phyloP scores from a whole-genome alignment of 2,329 filamentous ascomycete genomes.

The Madurella mycetomatis region DNA sequence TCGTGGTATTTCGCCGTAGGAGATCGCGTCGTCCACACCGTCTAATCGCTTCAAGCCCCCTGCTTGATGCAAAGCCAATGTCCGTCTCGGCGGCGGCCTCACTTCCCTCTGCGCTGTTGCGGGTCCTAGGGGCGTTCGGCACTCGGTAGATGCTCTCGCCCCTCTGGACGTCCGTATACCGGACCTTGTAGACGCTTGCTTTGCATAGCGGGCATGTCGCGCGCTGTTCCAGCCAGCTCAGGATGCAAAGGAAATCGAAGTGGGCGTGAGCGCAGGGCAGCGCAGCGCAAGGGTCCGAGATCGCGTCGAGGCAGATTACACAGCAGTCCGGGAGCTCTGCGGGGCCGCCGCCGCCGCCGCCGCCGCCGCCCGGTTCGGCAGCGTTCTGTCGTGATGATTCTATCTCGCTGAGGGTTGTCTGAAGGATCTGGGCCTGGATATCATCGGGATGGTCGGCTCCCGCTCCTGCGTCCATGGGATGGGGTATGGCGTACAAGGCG shows the following conservation, averaged over 20 bases:
- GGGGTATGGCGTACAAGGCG: neutral
- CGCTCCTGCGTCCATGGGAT: conserved; percentile 29
- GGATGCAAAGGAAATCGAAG: conserved; percentile 82
- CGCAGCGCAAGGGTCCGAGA: conserved; percentile 68
- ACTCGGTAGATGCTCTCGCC: conserved; percentile 44
- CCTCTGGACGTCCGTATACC: conserved; percentile 41
- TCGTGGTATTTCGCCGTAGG: conserved; percentile 19
- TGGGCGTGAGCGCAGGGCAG: conserved; percentile 72
- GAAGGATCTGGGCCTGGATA: conserved; percentile 40
- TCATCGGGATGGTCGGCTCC: conserved; percentile 29
- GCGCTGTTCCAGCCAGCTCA: conserved; percentile 73
- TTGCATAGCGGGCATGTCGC: conserved; percentile 78
- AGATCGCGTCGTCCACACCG: neutral
- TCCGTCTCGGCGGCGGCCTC: neutral
- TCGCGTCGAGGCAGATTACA: conserved; percentile 78
- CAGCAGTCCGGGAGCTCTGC: conserved; percentile 47
- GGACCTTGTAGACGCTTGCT: conserved; percentile 50
- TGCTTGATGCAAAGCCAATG: conserved; percentile 6
- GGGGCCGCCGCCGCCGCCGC: conserved; percentile 23
- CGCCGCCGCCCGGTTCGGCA: conserved; percentile 10
- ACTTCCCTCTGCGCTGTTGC: neutral
- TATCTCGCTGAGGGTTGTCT: conserved; percentile 43
- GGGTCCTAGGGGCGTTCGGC: conserved; percentile 19
- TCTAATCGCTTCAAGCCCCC: neutral
- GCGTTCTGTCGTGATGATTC: conserved; percentile 26